phyloP scores from a whole-genome alignment of 345 rosid species.

The rapeseed (Brassica napus) region DNA sequence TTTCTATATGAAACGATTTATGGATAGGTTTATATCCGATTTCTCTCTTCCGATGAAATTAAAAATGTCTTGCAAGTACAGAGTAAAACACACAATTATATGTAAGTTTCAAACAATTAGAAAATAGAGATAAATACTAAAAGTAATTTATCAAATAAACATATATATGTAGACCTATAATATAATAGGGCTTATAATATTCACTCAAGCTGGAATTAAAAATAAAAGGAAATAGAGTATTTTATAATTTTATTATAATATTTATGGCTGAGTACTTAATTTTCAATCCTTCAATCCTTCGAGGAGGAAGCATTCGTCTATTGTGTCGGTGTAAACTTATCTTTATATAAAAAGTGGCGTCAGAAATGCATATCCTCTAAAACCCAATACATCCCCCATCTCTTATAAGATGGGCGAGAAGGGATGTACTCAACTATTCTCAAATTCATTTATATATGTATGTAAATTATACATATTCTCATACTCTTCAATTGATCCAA shows the following conservation, averaged over 20 bases:
- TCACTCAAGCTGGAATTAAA: background rate
- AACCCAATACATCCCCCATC: conserved; percentile 6
- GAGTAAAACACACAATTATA: no score
- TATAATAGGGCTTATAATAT: background rate
- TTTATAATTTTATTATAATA: no score
- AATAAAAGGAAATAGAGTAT: background rate
- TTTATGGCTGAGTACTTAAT: background rate
- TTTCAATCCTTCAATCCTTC: no score
- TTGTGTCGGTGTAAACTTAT: background rate
- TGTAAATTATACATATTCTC: background rate
- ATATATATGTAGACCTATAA: background rate
- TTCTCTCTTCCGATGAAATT: background rate
- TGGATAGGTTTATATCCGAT: background rate
- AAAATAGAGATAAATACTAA: no score
- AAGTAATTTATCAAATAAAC: background rate
- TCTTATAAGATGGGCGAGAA: background rate
- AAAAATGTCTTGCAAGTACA: no score
- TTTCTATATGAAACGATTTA: background rate
- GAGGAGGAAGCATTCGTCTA: no score
- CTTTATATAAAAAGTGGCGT: background rate
- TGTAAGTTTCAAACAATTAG: no score
- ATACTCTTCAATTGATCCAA: conserved; percentile 10
- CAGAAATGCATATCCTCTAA: conserved; percentile 1
- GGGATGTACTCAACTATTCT: background rate
- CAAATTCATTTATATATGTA: background rate